Percentiles rank a stretch among this genome's conserved stretches.
Conservation (phyloP, 257 asterid species). For the Nicotiana benthamiana region DNA sequence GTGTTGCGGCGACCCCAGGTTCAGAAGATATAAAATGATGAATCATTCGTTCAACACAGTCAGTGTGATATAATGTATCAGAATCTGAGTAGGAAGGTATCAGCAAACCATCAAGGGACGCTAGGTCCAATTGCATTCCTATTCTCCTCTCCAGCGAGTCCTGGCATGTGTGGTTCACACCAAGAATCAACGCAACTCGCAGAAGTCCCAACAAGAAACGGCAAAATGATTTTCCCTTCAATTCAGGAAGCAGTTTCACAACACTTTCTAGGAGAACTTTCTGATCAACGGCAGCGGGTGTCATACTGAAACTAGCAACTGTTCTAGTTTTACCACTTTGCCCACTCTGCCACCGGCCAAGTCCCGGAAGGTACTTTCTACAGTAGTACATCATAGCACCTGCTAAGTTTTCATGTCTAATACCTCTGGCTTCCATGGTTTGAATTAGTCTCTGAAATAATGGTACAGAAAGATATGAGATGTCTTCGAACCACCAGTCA, state of each 20-base stretch:
- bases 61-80: slow-evolving; percentile 73
- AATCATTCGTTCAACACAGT: slow-evolving; percentile 73
- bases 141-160: slow-evolving; percentile 62
- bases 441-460: slow-evolving; percentile 69
- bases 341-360: slow-evolving; percentile 82
- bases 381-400: slow-evolving; percentile 80
- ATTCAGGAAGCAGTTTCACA: slow-evolving; percentile 61
- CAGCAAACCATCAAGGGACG: slow-evolving; percentile 62
- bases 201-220: slow-evolving; percentile 75
- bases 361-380: slow-evolving; percentile 78
- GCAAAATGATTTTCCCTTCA: slow-evolving; percentile 73
- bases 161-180: slow-evolving; percentile 50
- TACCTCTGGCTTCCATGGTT: slow-evolving; percentile 67
- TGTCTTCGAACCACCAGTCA: slow-evolving; percentile 96
- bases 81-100: slow-evolving; percentile 87
- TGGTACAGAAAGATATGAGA: slow-evolving; percentile 60
- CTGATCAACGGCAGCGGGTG: slow-evolving; percentile 70
- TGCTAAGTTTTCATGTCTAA: slow-evolving; percentile 51
- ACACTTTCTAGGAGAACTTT: slow-evolving; percentile 59
- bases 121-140: slow-evolving; percentile 74
- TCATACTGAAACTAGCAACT: slow-evolving; percentile 82
- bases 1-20: slow-evolving; percentile 25
- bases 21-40: slow-evolving; percentile 56
- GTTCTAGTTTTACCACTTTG: slow-evolving; percentile 49
- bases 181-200: slow-evolving; percentile 75